Evolutionary conservation across 2,329 filamentous ascomycete species (phyloP), one percentile per base, ranked within the genome.

Genomic region (Trichophyton verrucosum): DNA sequence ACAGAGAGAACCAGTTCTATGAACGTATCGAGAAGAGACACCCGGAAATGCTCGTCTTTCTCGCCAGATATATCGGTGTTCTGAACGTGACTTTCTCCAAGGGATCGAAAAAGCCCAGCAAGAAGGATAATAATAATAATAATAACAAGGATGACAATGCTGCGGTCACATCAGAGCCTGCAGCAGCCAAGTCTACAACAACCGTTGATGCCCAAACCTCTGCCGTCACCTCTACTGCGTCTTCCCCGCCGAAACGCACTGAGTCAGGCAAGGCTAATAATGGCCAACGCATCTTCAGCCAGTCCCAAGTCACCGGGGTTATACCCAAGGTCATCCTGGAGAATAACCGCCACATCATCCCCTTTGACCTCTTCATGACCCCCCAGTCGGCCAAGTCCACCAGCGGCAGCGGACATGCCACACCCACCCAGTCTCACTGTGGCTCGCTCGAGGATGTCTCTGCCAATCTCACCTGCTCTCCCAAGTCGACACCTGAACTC

Each of bases 1-100:
- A 96, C 72, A 84, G 92, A 69, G 94, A 99, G 72, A 99, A 99
- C 74, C 90, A 96, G 75, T 99, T 99, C 72, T 99, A 99, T 74
- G 94, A 99, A 75, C 94, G 87, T 60, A 89, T 97, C 68, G 94
- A 99, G 77, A 85, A 84, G 69, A 85, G 89, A 66, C 92, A 99
- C 74, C 89, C 91, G 65, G 88, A 96, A 70, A 81, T 99, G 68
- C 78, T 99, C 62, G 85, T 88, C 47, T 99, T 97, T 71, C 80
- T 99, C 65, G 94, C 94, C 65, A 90, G 91, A 71, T 97, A 99
- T 68, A 97, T 99, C 68, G 94, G 94, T 64, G 94, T 99, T 47
- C 77, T 99, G 58, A 97, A 96, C 72, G 92, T 96, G 20, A 96
- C 91, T 0, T 96, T 95, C 71, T 89, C 91, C 58, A 96, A 95